Evolutionary conservation across 306 rosid species (phyloP), one percentile per base, ranked within the genome.

Genomic region (Canavalia gladiata): DNA sequence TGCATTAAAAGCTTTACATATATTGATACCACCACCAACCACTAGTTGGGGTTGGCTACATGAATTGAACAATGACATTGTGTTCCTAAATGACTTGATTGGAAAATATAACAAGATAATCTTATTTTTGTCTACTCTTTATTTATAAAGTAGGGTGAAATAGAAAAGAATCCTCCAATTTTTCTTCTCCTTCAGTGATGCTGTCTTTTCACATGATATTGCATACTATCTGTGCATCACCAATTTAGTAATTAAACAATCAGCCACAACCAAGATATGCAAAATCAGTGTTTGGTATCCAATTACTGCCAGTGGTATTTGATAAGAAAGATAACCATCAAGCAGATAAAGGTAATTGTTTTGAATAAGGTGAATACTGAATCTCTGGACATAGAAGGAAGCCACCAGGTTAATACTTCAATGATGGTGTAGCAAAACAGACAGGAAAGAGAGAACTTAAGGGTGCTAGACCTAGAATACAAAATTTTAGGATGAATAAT

Each of bases 231-330:
- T n/a, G 39, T 63, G 67, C 55, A 72, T 66, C 55, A 81, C 43
- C 58, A 81, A 72, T 56, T 57, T 66, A 62, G 80, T 76, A 60
- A 82, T 50, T 65, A 54, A 50, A 69, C 46, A 50, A 82, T 72
- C 79, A 62, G 47, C 84, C 45, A 77, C 28, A 7, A 39, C 70
- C 58, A 71, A 79, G 67, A 66, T 25, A 49, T 33, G 63, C 64
- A 31, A 51, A 18, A 86, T 45, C 49, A 41, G 50, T 59, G 54
- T 74, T 45, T 74, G 52, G 30, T 41, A 68, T 67, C 57, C 78
- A 34, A 52, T 41, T 34, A 42, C 34, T 51, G 78, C 78, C 35
- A 49, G 54, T 37, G 28, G 5, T 59, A 68, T 49, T 56, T 43
- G 74, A 56, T 37, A 85, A 31, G 72, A 57, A 54, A 13, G 52